These are phyloP conservation scores for Eucalyptus virginea DNA, from an alignment of 345 rosid genomes.

Conservation along the genomic window DNA sequence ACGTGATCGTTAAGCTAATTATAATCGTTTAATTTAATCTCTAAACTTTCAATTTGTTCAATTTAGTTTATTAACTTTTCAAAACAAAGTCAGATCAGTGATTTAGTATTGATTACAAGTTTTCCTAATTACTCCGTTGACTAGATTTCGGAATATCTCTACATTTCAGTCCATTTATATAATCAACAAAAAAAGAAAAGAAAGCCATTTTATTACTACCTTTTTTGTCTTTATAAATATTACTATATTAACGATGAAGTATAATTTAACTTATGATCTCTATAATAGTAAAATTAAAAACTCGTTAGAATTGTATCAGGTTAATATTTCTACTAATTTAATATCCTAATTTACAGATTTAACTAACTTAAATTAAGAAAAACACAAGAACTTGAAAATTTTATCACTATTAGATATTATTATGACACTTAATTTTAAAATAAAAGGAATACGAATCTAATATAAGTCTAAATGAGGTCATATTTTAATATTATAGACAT, in stretches of 20 bases:
- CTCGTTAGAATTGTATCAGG: background rate
- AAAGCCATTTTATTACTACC: background rate
- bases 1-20: accelerated
- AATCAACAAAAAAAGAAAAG: background rate
- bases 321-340: background rate
- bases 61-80: background rate
- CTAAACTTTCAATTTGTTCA: background rate
- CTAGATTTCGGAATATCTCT: background rate
- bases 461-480: background rate
- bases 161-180: background rate
- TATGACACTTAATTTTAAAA: background rate
- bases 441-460: background rate
- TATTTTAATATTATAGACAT: background rate
- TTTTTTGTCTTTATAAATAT: background rate
- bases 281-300: background rate
- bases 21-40: background rate
- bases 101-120: background rate
- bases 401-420: background rate
- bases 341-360: background rate
- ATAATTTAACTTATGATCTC: background rate
- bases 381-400: background rate
- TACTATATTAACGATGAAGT: background rate
- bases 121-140: background rate
- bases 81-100: background rate
- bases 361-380: background rate